Conservation (phyloP, 1,284 basidiomycete species). For the Sanghuangporus weigelae region DNA sequence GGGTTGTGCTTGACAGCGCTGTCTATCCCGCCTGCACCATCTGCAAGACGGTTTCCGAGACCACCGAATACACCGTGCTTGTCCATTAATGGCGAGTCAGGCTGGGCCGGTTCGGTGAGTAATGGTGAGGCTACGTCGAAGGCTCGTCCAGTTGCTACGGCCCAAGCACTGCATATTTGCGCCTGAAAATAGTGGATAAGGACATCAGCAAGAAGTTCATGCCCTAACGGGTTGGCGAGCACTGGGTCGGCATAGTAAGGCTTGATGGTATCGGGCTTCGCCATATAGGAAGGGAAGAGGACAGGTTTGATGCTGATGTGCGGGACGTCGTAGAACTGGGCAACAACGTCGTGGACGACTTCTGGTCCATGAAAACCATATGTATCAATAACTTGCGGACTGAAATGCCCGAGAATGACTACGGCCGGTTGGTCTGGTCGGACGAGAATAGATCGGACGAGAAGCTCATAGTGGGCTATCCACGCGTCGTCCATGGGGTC, state of each 20-base stretch:
- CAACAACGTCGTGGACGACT: constrained; percentile 80
- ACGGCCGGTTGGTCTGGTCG: constrained; percentile 87
- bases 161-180: constrained; percentile 85
- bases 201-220: constrained; percentile 81
- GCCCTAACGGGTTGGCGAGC: constrained; percentile 76
- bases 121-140: constrained; percentile 50
- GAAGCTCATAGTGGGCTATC: constrained; percentile 83
- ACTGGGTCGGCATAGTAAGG: constrained; percentile 79
- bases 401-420: constrained; percentile 88
- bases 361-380: constrained; percentile 86
- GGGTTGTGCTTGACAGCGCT: constrained; percentile 30
- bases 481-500: constrained; percentile 67
- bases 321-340: constrained; percentile 94
- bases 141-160: constrained; percentile 59
- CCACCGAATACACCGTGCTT: constrained; percentile 68
- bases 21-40: constrained; percentile 28
- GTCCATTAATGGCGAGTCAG: constrained; percentile 32
- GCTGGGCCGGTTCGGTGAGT: constrained; percentile 26
- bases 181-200: constrained; percentile 83
- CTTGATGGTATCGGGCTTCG: constrained; percentile 61
- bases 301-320: constrained; percentile 83
- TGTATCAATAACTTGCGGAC: constrained; percentile 72
- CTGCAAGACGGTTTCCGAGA: constrained; percentile 53
- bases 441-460: constrained; percentile 84
- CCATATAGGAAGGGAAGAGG: constrained; percentile 78